phyloP scores from a whole-genome alignment of 2,329 filamentous ascomycete species.

The Botrytis fabae region DNA sequence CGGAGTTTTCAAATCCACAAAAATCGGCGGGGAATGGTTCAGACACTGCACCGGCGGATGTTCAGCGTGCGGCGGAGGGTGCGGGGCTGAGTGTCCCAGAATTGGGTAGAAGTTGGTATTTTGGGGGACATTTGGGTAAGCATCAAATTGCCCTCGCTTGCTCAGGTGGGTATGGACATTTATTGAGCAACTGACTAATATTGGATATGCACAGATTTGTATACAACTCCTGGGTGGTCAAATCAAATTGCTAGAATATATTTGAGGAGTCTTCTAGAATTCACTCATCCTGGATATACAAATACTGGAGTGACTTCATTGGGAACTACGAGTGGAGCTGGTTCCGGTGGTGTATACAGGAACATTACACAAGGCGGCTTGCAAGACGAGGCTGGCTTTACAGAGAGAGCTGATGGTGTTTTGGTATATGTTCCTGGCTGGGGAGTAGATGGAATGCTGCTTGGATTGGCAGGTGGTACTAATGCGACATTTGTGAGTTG shows the following conservation, averaged over 20 bases:
- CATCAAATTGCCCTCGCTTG: not conserved
- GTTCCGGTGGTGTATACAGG: slow-evolving; percentile 62
- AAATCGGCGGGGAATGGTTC: slow-evolving; percentile 66
- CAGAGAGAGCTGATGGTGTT: slow-evolving; percentile 71
- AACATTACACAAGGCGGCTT: slow-evolving; percentile 74
- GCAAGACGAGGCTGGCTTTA: slow-evolving; percentile 65
- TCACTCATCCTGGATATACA: slow-evolving; percentile 68
- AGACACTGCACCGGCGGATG: slow-evolving; percentile 52
- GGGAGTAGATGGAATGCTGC: slow-evolving; percentile 66
- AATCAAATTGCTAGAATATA: slow-evolving; percentile 63
- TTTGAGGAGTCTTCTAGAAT: slow-evolving; percentile 72
- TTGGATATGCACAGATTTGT: slow-evolving; percentile 43
- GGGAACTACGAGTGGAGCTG: slow-evolving; percentile 55
- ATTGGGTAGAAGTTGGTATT: slow-evolving; percentile 73
- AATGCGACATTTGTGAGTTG: slow-evolving; percentile 62
- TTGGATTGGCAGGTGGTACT: slow-evolving; percentile 72
- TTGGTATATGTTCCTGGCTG: slow-evolving; percentile 75
- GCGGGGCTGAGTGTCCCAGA: slow-evolving; percentile 69
- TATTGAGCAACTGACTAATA: not conserved
- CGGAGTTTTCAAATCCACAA: slow-evolving; percentile 58
- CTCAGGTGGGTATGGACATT: not conserved
- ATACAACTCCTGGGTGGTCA: slow-evolving; percentile 64
- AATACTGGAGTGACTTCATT: slow-evolving; percentile 64
- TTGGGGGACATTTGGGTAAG: slow-evolving; percentile 61
- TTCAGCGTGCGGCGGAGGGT: slow-evolving; percentile 73